Percentiles rank a stretch among this genome's conserved stretches.
phyloP scores from a whole-genome alignment of 2,329 filamentous ascomycete genomes.

The Aspergillus persii region DNA sequence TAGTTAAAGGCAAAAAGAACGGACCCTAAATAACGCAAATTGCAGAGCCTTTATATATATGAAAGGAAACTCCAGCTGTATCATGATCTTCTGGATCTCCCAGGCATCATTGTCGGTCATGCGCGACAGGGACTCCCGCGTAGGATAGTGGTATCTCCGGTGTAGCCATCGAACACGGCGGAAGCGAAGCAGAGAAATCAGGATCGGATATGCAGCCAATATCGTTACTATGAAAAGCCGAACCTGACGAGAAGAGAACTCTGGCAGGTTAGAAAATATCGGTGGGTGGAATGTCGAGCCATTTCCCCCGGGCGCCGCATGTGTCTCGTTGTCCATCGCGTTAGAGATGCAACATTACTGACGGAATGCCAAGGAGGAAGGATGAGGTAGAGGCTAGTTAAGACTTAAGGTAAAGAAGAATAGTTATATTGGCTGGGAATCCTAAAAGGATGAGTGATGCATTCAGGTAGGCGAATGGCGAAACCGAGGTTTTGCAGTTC shows the following conservation, averaged over 20 bases:
- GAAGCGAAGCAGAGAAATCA: constrained; percentile 31
- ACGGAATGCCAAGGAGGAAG: background rate
- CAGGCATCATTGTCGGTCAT: constrained; percentile 57
- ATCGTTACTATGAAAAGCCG: constrained; percentile 23
- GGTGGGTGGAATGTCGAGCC: background rate
- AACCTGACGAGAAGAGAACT: constrained; percentile 14
- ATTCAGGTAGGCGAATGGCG: background rate
- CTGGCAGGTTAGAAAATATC: background rate
- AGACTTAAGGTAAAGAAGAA: too few species aligned
- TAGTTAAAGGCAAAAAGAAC: background rate
- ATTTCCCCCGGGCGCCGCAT: background rate
- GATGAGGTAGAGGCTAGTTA: background rate
- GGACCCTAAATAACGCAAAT: constrained; percentile 59
- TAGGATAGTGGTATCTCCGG: constrained; percentile 45
- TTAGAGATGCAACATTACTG: background rate
- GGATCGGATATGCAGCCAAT: constrained; percentile 26
- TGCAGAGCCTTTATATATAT: constrained; percentile 52
- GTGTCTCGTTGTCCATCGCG: background rate
- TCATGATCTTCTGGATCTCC: constrained; percentile 47
- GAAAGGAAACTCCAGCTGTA: constrained; percentile 56
- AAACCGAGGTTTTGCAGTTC: background rate
- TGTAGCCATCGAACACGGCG: constrained; percentile 38
- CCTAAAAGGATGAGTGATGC: background rate
- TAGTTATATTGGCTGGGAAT: too few species aligned
- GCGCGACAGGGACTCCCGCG: constrained; percentile 44